Percentiles rank a stretch among this genome's conserved stretches.
These are phyloP conservation scores for Carnegiea gigantea DNA, from an alignment of 179 eudicot genomes.

Conservation along the genomic window DNA sequence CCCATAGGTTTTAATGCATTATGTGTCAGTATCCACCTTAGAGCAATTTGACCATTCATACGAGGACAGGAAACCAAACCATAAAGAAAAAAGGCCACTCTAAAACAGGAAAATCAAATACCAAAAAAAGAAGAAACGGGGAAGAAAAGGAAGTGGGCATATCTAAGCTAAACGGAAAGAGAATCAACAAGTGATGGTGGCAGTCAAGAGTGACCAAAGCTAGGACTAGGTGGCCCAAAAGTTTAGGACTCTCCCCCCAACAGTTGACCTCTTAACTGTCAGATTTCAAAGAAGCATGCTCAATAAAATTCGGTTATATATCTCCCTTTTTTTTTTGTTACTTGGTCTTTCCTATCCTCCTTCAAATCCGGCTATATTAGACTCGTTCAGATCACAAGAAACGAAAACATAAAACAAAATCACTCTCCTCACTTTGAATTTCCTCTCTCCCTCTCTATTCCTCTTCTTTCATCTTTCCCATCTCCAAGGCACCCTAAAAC, in stretches of 20 bases:
- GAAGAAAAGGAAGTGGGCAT: neutral
- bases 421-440: neutral
- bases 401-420: neutral
- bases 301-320: slow-evolving; percentile 30
- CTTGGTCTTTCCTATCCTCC: slow-evolving; percentile 44
- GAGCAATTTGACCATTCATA: too few relatives aligned
- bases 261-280: slow-evolving; percentile 40
- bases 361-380: slow-evolving; percentile 37
- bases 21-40: neutral
- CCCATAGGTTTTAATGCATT: neutral
- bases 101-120: too few relatives aligned
- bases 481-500: neutral
- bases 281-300: slow-evolving; percentile 33
- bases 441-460: neutral
- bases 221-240: slow-evolving; percentile 28
- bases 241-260: slow-evolving; percentile 23
- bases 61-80: neutral
- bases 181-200: neutral
- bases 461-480: slow-evolving; percentile 3
- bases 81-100: too few relatives aligned
- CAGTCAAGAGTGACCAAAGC: neutral
- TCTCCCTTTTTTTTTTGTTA: slow-evolving; percentile 30
- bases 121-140: neutral
- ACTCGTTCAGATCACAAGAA: slow-evolving; percentile 33
- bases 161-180: neutral